Evolutionary conservation across 2,329 filamentous ascomycete genomes (phyloP), one percentile per base, ranked within the genome.

Genomic region (Pseudofabraea citricarpa): DNA sequence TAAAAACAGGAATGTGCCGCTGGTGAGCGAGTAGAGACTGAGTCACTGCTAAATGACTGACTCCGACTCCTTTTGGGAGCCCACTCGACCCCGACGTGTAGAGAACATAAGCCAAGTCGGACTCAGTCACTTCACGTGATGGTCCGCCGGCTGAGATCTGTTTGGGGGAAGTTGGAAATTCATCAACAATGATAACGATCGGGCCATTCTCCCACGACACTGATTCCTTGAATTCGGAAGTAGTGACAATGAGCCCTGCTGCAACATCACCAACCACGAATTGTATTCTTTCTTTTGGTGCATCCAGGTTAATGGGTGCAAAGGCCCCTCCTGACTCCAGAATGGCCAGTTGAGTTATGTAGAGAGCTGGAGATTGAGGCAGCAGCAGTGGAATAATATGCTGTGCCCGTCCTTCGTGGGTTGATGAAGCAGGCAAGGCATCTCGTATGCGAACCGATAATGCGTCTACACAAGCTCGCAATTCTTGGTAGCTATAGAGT

Each of bases 41-140:
- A 0, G 87, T 85, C 6, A 77, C 89, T 13, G 90, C 87, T 21
- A 72, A 67, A 65, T 96, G 90, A 22, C 88, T 89, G 22, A 96
- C 73, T 2, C 78, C 77, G 19, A 96, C 90, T 1, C 90, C 90
- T 68, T 96, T 96, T 0, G 90, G 90, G 4, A 82, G 80, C 10
- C 90, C 90, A 1, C 90, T 95, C 5, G 88, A 94, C 3, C 90
- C 90, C 36, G 88, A 94, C 1, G 90, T 95, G 62, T 95, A 96
- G 81, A 95, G 90, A 46, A 95, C 79, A 68, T 96, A 96, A 19
- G 90, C 89, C 19, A 90, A 62, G 47, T 62, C 54, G 12, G 51
- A 35, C 12, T 45, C 40, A 4, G 5, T 39, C 4, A 45, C 22
- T 19, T 47, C 45, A 48, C 48, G 48, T 50, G 50, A 37, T 37